Evolutionary conservation across 768 basidiomycete species (phyloP).

Genomic region (Hirschioporus abietinus): DNA sequence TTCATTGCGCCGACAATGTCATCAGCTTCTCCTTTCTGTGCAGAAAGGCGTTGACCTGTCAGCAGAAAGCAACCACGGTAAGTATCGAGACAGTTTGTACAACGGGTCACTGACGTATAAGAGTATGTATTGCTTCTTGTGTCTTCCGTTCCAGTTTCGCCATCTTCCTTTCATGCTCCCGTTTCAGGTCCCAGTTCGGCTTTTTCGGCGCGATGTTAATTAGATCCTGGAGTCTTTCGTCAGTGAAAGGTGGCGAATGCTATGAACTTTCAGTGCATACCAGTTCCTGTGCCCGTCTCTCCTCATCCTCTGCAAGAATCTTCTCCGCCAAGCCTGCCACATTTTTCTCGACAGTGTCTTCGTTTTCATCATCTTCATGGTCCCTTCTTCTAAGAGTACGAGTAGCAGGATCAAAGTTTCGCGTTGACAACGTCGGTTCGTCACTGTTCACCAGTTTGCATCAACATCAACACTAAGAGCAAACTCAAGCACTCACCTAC

Average conservation of each 20-base stretch:
- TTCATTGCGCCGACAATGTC: constrained; percentile 82
- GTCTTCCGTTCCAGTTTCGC: constrained; percentile 87
- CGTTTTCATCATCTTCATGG: constrained; percentile 47
- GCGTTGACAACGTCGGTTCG: constrained; percentile 53
- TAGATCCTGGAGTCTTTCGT: constrained; percentile 56
- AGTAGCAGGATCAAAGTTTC: constrained; percentile 90
- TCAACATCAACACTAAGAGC: background rate
- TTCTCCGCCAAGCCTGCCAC: constrained; percentile 79
- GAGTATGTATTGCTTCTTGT: constrained; percentile 85
- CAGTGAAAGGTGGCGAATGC: constrained; percentile 6
- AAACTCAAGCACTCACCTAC: background rate
- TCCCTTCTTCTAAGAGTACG: constrained; percentile 68
- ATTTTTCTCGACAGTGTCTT: constrained; percentile 85
- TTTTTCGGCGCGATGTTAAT: constrained; percentile 98
- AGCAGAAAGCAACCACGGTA: background rate
- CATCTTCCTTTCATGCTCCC: constrained; percentile 88
- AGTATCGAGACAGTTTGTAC: background rate
- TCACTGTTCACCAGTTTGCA: background rate
- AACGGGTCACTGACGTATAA: constrained; percentile 59
- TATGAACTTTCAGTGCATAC: constrained; percentile 32
- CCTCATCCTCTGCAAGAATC: constrained; percentile 85
- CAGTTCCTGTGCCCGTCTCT: constrained; percentile 79
- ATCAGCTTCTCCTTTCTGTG: constrained; percentile 73
- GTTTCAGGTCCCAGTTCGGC: constrained; percentile 93
- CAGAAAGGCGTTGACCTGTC: constrained; percentile 71